Percentiles rank a stretch among this genome's conserved stretches.
phyloP scores from a whole-genome alignment of 441 rosid species.

The Omphalea diandra region DNA sequence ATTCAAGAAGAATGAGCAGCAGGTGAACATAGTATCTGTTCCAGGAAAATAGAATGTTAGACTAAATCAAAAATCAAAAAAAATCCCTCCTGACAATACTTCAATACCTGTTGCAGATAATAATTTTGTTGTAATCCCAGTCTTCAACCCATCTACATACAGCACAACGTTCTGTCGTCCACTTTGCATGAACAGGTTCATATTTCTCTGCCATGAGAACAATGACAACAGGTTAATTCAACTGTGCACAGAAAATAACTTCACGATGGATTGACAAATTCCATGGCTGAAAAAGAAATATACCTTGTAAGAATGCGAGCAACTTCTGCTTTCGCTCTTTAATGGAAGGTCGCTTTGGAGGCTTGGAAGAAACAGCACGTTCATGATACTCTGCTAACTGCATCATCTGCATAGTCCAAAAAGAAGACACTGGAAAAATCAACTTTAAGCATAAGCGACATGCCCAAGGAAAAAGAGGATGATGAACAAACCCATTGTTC shows the following conservation, averaged over 20 bases:
- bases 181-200: slow-evolving; percentile 78
- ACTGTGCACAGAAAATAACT: not conserved
- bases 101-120: slow-evolving; percentile 89
- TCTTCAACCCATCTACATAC: slow-evolving; percentile 99
- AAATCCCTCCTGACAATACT: not conserved
- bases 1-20: not conserved
- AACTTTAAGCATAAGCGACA: not conserved
- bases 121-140: slow-evolving; percentile 99
- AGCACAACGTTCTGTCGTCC: slow-evolving; percentile 99
- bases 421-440: not conserved
- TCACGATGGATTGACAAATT: not conserved
- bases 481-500: slow-evolving; percentile 90
- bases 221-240: slow-evolving; percentile 22
- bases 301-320: slow-evolving; percentile 80
- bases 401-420: slow-evolving; percentile 73
- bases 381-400: slow-evolving; percentile 91
- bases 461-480: slow-evolving; percentile 5
- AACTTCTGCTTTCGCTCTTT: slow-evolving; percentile 84
- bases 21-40: slow-evolving; percentile 7
- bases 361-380: slow-evolving; percentile 56
- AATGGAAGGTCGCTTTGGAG: slow-evolving; percentile 71
- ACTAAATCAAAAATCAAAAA: too few relatives aligned
- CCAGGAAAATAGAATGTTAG: slow-evolving; percentile 8
- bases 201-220: slow-evolving; percentile 59
- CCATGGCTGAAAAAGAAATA: slow-evolving; percentile 7